These are phyloP conservation scores for Ophiostoma himal-ulmi DNA, from an alignment of 2,329 filamentous ascomycete species.

Conservation along the genomic window DNA sequence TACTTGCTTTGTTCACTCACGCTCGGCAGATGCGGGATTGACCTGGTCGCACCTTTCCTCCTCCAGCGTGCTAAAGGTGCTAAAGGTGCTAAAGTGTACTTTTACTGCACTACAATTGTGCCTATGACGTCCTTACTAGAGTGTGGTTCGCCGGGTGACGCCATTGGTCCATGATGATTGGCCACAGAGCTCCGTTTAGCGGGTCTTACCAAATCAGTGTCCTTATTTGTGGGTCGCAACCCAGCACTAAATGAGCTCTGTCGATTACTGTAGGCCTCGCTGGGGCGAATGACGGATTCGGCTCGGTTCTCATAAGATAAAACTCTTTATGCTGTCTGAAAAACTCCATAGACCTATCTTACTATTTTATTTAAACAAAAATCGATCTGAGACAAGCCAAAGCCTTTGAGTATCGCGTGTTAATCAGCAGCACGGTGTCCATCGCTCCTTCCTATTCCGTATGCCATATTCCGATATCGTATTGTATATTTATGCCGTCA, in stretches of 20 bases:
- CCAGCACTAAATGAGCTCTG: constrained; percentile 5
- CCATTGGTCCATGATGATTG: not conserved
- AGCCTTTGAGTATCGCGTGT: not conserved
- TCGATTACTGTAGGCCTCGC: constrained; percentile 10
- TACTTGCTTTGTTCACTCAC: constrained; percentile 8
- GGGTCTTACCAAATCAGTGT: not conserved
- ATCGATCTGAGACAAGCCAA: not conserved
- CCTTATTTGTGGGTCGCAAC: not conserved
- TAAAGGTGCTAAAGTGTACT: not conserved
- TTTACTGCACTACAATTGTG: not conserved
- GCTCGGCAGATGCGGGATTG: constrained; percentile 19
- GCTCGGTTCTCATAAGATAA: not conserved
- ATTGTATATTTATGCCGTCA: not conserved
- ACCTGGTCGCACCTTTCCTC: constrained; percentile 8
- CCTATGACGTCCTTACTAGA: constrained; percentile 11
- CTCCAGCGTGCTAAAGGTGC: not conserved
- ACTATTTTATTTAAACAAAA: not conserved
- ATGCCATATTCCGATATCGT: not conserved
- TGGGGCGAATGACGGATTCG: constrained; percentile 10
- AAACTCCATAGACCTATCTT: too few species aligned
- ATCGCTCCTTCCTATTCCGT: constrained; percentile 10
- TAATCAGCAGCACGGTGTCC: constrained; percentile 1
- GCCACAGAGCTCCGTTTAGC: not conserved
- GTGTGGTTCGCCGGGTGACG: constrained; percentile 12
- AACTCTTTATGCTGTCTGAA: too few species aligned